Conservation (phyloP, 192 early-diverging fungal genomes). For the Podila epigama region DNA sequence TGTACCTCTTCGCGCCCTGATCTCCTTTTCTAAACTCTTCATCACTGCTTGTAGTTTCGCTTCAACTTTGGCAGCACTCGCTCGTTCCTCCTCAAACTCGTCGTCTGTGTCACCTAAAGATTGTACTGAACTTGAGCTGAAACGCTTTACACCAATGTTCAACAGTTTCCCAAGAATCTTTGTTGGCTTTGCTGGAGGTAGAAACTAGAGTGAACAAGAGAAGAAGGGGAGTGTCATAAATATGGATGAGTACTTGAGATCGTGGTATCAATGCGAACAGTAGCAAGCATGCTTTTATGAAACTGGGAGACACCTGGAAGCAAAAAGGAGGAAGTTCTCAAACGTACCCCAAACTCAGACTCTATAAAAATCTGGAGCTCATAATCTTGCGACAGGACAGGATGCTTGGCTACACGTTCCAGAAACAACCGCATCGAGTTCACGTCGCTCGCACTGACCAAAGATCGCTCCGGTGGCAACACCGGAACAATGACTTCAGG, state of each 20-base stretch:
- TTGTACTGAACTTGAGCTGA: slow-evolving; percentile 1
- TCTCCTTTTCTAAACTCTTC: slow-evolving; percentile 36
- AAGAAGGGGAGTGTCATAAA: background rate
- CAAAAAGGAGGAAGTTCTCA: background rate
- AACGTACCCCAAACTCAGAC: slow-evolving; percentile 54
- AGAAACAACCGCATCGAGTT: slow-evolving; percentile 47
- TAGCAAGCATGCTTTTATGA: background rate
- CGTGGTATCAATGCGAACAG: background rate
- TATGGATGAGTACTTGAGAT: background rate
- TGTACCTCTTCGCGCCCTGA: slow-evolving; percentile 42
- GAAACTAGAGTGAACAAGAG: slow-evolving; percentile 10
- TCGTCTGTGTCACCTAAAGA: slow-evolving; percentile 43
- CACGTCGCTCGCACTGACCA: slow-evolving; percentile 42
- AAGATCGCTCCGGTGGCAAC: slow-evolving; percentile 41
- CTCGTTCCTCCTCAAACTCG: slow-evolving; percentile 42
- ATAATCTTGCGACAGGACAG: slow-evolving; percentile 49
- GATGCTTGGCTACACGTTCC: slow-evolving; percentile 45
- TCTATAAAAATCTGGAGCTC: slow-evolving; percentile 56
- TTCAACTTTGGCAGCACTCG: slow-evolving; percentile 6
- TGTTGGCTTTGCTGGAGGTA: slow-evolving; percentile 46
- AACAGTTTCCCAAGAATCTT: slow-evolving; percentile 37
- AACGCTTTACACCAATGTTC: slow-evolving; percentile 37
- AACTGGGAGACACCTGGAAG: background rate
- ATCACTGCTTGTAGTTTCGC: slow-evolving; percentile 35
- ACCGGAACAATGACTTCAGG: slow-evolving; percentile 53